Base-by-base conservation (phyloP, 164 flowering plant genomes). In the Kalanchoe fedtschenkoi region DNA sequence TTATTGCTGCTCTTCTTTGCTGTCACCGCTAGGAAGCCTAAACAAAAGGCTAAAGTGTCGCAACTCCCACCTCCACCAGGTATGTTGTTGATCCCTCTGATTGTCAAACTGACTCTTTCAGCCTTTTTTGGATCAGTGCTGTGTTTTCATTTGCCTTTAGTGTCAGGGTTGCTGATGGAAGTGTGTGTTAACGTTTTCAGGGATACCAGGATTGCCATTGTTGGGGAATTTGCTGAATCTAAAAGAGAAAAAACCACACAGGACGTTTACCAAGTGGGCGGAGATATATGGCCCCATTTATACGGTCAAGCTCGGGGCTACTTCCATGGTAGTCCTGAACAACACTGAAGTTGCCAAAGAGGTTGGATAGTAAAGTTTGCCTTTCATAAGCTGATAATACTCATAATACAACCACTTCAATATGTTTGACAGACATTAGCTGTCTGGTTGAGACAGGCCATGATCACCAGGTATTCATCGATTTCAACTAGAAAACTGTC, bases 401-500 rank as follows among this genome's bases (percentile, higher is more conserved):
- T 3, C 17, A 19, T 6, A 26, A 1, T 5, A 4, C 51, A 19
- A n/a, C 9, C 21, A 44, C 21, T 51, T n/a, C 7, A 8, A 46
- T 19, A 8, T 5, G 14, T 37, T 37, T 11, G 11, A 9, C 2
- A 37, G 51, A 41, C 22, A n/a, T 43, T 7, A 47, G 30, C 15
- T 22, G 29, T 15, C 63, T 39, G 30, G 33, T 63, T 62, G 55
- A 29, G 73, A 43, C 74, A 93, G 98, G 99, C 97, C 42, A 85
- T 93, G 91, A 91, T 90, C 62, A 78, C 96, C 16, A 84, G 81
- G 69, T 81, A 60, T 70, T 68, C 89, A 29, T 91, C 96, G 42
- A 91, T 95, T 63, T 91, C 96, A 24, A 81, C 91, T 4, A 79
- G 96, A 68, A 91, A 91, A 76, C 80, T 95, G 61, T 80, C 96